These are phyloP conservation scores for Metarhizium humberi DNA, from an alignment of 2,329 filamentous ascomycete genomes.

Conservation along the genomic window DNA sequence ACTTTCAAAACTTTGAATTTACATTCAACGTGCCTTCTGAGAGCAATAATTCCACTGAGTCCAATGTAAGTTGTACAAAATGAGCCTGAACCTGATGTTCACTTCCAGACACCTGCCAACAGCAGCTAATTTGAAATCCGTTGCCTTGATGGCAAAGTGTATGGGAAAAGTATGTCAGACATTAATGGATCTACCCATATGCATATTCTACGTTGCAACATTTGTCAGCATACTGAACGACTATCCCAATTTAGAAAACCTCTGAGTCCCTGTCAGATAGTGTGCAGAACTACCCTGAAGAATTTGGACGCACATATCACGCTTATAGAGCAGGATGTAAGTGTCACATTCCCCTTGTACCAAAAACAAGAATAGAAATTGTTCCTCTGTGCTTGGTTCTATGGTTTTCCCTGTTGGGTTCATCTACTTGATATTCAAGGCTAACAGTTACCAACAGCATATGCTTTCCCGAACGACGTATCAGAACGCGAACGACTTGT, in stretches of 20 bases:
- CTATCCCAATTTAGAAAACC: constrained; percentile 7
- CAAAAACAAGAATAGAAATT: background rate
- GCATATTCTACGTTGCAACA: background rate
- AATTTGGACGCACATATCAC: constrained; percentile 38
- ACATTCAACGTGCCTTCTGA: constrained; percentile 22
- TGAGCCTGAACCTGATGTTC: background rate
- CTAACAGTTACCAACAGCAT: constrained; percentile 23
- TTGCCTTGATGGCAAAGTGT: background rate
- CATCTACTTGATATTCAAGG: background rate
- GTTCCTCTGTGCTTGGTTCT: background rate
- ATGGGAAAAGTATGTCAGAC: background rate
- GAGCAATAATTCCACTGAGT: constrained; percentile 21
- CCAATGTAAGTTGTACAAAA: constrained; percentile 15
- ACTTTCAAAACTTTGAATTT: constrained; percentile 18
- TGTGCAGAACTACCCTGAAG: constrained; percentile 30
- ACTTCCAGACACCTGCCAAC: background rate
- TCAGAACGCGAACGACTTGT: constrained; percentile 31
- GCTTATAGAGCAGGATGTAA: constrained; percentile 37
- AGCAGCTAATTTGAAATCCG: background rate
- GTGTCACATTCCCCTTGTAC: constrained; percentile 11
- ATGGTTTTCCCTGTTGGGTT: background rate
- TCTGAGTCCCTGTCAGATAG: constrained; percentile 32
- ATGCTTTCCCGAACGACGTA: constrained; percentile 35
- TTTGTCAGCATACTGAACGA: background rate
- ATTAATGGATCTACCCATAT: background rate